Evolutionary conservation across 306 rosid species (phyloP), one percentile per base, ranked within the genome.

Genomic region (Ziziphus jujuba): DNA sequence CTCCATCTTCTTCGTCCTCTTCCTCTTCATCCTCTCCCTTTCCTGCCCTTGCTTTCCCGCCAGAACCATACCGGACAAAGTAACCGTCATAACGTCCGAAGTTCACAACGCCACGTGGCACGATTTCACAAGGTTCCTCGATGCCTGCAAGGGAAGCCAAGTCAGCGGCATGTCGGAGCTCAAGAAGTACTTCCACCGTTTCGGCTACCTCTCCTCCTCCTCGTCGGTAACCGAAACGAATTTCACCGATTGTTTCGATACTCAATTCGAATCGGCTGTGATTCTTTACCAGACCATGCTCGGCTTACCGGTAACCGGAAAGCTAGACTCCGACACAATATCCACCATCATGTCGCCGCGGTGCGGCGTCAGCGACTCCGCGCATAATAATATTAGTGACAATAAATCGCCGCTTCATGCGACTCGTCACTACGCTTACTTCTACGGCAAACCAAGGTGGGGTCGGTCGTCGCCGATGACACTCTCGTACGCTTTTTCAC

Each of bases 361-460:
- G 63, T 93, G 98, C 62, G 98, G 98, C 31, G 85, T 92, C 23
- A 84, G 83, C 11, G 98, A 92, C 60, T 2, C 24, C 2, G 17
- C 56, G 4, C 45, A n/a, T n/a, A n/a, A n/a, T n/a, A n/a, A n/a
- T n/a, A n/a, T n/a, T n/a, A n/a, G n/a, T n/a, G n/a, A n/a, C n/a
- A n/a, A n/a, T n/a, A n/a, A n/a, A n/a, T n/a, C 23, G 3, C 43
- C 36, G 6, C 7, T 80, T 0, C 90, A 80, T 19, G 9, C 77
- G 40, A 66, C 77, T 0, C 82, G 87, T 10, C 99, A 49, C 81
- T 93, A 17, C 61, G 88, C 92, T 3, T 93, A 75, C 78, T 93
- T 93, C 65, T 25, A 77, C 71, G 99, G 97, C 0, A 75, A 77
- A 63, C 99, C 99, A 7, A 73, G 97, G 65, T 93, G 99, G 99